Conservation (phyloP, 2,329 filamentous ascomycete genomes). For the Ceratocystiopsis sp. region DNA sequence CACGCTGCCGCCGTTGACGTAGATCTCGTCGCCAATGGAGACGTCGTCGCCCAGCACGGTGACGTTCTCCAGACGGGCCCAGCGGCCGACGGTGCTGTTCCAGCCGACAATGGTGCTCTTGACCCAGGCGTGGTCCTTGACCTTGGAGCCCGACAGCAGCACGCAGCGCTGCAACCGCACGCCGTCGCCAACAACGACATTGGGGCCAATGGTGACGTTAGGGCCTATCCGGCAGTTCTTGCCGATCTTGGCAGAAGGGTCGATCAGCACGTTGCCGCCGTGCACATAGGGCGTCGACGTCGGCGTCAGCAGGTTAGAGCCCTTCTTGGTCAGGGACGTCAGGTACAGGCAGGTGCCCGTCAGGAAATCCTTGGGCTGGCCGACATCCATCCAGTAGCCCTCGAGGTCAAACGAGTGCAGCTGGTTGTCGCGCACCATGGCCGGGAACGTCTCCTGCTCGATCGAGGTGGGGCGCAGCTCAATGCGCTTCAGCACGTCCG, state of each 20-base stretch:
- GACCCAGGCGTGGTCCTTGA: constrained; percentile 98
- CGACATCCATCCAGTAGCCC: constrained; percentile 99
- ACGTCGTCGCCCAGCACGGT: constrained; percentile 97
- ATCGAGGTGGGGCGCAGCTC: constrained; percentile 94
- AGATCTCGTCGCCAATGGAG: constrained; percentile 93
- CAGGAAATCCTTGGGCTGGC: constrained; percentile 96
- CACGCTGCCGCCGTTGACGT: constrained; percentile 92
- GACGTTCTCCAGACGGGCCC: constrained; percentile 94
- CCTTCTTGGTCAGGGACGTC: constrained; percentile 77
- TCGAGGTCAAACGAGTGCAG: constrained; percentile 93
- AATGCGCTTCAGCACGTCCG: constrained; percentile 75
- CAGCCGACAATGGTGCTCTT: constrained; percentile 98
- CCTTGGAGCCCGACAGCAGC: constrained; percentile 71
- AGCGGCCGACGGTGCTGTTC: constrained; percentile 91
- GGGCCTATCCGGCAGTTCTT: constrained; percentile 97
- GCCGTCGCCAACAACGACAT: constrained; percentile 83
- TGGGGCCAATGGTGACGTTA: constrained; percentile 89
- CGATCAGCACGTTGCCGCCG: constrained; percentile 89
- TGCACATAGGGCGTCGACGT: constrained; percentile 64
- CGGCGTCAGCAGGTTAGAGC: constrained; percentile 66
- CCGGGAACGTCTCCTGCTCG: constrained; percentile 96
- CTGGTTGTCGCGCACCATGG: constrained; percentile 75
- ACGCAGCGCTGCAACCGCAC: constrained; percentile 90
- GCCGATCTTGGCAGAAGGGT: constrained; percentile 87
- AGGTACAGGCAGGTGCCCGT: constrained; percentile 93